Conservation (phyloP, 2,329 filamentous ascomycete species). For the Verticillium albo-atrum region DNA sequence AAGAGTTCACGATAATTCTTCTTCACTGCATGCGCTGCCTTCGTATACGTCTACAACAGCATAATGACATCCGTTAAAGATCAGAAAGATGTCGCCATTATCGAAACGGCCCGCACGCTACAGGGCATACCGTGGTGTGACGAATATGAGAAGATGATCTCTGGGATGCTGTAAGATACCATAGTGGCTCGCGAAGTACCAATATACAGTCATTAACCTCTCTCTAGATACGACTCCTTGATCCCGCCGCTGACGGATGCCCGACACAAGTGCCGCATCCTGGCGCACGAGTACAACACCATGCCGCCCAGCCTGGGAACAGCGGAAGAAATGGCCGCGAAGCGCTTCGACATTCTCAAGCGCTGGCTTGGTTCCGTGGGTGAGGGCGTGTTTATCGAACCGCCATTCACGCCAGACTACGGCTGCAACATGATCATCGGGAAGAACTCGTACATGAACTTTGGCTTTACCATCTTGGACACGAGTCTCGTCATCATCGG, state of each 20-base stretch:
- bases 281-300: conserved; percentile 49
- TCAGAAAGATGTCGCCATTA: conserved; percentile 4
- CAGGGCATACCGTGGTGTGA: conserved; percentile 4
- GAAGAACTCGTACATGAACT: conserved; percentile 54
- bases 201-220: neutral
- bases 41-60: neutral
- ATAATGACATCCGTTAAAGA: neutral
- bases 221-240: conserved; percentile 38
- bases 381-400: conserved; percentile 48
- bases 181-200: no score
- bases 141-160: conserved; percentile 9
- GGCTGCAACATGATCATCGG: conserved; percentile 57
- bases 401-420: conserved; percentile 56
- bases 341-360: conserved; percentile 35
- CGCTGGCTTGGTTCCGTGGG: conserved; percentile 41
- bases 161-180: conserved; percentile 8
- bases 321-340: conserved; percentile 13
- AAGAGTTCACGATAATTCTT: no score
- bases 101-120: neutral
- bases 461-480: conserved; percentile 44
- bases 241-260: conserved; percentile 36
- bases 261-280: conserved; percentile 42
- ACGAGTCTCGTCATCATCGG: conserved; percentile 48
- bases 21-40: neutral
- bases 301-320: conserved; percentile 30